Conservation (phyloP, 805 yeast species). For the Myxozyma sirexii region DNA sequence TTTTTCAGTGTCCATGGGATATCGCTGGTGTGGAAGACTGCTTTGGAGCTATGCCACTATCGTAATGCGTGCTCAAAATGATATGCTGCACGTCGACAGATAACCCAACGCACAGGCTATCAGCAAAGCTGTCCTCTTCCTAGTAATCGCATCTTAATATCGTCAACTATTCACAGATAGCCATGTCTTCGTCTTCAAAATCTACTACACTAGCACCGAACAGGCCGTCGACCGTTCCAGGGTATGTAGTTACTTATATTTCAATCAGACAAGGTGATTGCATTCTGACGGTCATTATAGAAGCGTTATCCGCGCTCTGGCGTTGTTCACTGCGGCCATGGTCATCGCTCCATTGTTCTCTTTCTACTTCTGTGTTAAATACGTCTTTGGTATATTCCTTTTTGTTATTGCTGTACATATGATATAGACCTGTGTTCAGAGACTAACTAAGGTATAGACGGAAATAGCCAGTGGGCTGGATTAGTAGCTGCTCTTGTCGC, state of each 20-base stretch:
- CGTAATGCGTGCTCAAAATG: too few relatives aligned
- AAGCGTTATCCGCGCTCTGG: constrained; percentile 50
- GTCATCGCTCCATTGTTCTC: constrained; percentile 60
- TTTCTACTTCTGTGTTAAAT: constrained; percentile 54
- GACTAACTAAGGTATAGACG: constrained; percentile 12
- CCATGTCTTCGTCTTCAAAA: constrained; percentile 14
- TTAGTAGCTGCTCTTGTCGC: constrained; percentile 75
- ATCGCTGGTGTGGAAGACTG: too few relatives aligned
- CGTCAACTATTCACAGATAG: neutral
- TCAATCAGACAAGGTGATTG: too few relatives aligned
- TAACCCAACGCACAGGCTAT: too few relatives aligned
- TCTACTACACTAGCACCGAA: constrained; percentile 19
- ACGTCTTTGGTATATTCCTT: constrained; percentile 38
- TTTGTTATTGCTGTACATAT: too few relatives aligned
- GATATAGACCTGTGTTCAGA: too few relatives aligned
- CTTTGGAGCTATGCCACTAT: too few relatives aligned
- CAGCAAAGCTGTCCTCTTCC: too few relatives aligned
- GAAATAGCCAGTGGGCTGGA: constrained; percentile 52
- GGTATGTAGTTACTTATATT: neutral
- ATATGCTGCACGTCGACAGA: too few relatives aligned
- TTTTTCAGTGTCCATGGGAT: too few relatives aligned
- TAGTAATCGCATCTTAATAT: neutral
- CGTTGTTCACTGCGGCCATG: constrained; percentile 72
- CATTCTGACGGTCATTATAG: constrained; percentile 10
- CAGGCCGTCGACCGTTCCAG: constrained; percentile 7